Evolutionary conservation across 169 alveolate genomes (phyloP).

Genomic region (Eimeria necatrix): DNA sequence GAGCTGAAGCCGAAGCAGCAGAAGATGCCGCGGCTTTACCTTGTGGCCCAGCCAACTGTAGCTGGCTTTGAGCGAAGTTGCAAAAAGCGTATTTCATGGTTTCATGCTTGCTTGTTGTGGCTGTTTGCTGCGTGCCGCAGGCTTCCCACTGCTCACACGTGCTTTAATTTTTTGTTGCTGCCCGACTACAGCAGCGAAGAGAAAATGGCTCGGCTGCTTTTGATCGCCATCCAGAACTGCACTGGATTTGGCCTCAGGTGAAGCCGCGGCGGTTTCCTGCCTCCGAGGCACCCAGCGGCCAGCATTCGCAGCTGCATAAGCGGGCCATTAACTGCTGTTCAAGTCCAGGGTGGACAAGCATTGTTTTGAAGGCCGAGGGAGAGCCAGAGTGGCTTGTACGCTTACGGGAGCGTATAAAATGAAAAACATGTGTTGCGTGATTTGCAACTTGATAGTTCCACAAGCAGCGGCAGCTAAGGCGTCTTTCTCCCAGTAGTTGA

Average conservation of each 20-base stretch:
- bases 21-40: neutral
- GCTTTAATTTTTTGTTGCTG: conserved; percentile 94
- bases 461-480: neutral
- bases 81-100: neutral
- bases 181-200: conserved; percentile 92
- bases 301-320: no score
- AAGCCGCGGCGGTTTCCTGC: neutral
- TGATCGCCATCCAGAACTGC: conserved; percentile 91
- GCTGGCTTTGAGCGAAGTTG: no score
- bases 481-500: no score
- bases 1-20: neutral
- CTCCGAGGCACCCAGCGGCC: neutral
- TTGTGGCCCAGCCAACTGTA: no score
- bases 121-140: conserved; percentile 62
- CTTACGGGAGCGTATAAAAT: no score
- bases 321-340: no score
- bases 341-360: no score
- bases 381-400: no score
- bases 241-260: conserved; percentile 94
- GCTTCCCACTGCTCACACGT: conserved; percentile 96
- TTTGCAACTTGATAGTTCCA: no score
- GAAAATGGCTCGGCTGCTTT: conserved; percentile 87
- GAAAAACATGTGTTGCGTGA: no score
- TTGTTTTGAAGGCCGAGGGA: no score
- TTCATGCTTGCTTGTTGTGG: neutral